phyloP scores from a whole-genome alignment of 2,329 filamentous ascomycete genomes.

The Gnomoniopsis smithogilvyi region DNA sequence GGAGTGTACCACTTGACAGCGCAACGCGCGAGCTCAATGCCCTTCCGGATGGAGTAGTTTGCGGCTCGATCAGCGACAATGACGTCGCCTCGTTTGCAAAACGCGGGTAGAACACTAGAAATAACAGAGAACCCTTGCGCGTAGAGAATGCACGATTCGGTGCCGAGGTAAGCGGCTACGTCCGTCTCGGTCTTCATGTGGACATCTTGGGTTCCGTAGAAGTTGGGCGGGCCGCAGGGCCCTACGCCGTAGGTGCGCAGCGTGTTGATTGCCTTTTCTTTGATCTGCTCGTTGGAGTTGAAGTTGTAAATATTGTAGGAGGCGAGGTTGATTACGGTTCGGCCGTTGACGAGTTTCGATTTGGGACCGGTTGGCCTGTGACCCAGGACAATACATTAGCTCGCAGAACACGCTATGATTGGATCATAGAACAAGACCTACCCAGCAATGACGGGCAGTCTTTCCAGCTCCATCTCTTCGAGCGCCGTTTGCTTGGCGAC shows the following conservation, averaged over 20 bases:
- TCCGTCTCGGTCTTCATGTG: conserved; percentile 97
- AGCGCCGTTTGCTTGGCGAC: conserved; percentile 70
- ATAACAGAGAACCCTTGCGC: conserved; percentile 96
- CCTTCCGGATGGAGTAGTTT: conserved; percentile 92
- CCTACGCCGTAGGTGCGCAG: conserved; percentile 95
- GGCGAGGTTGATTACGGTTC: conserved; percentile 88
- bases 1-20: conserved; percentile 93
- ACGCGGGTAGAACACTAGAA: conserved; percentile 93
- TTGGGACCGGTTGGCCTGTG: conserved; percentile 82
- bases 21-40: conserved; percentile 87
- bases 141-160: conserved; percentile 88
- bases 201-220: conserved; percentile 97
- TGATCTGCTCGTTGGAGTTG: conserved; percentile 85
- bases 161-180: conserved; percentile 85
- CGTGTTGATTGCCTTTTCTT: conserved; percentile 91
- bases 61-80: conserved; percentile 93
- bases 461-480: conserved; percentile 81
- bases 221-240: conserved; percentile 92
- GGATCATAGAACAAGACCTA: conserved; percentile 39
- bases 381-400: background rate
- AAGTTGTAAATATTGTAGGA: conserved; percentile 99
- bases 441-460: conserved; percentile 84
- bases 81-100: conserved; percentile 95
- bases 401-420: background rate
- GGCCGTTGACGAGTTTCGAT: conserved; percentile 81